Conservation (phyloP, 2,329 filamentous ascomycete genomes). For the Polytolypa hystricis region DNA sequence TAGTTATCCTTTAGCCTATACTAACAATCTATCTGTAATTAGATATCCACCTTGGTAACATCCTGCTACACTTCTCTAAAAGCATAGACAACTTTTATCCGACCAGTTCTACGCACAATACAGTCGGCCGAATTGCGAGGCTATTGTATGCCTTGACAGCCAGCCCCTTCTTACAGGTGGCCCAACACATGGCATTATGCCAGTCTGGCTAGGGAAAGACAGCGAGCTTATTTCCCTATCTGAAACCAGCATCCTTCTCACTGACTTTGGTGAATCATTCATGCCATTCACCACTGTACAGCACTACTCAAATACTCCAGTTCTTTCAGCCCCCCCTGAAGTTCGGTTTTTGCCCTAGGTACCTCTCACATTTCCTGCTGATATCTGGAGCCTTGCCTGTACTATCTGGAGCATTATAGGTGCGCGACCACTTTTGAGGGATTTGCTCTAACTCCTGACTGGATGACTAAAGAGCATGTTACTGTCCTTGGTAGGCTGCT, state of each 20-base stretch:
- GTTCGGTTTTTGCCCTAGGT: not conserved
- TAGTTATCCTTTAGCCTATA: not conserved
- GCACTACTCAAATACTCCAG: not conserved
- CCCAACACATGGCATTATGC: slow-evolving; percentile 7
- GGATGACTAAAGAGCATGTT: slow-evolving; percentile 1
- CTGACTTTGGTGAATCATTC: slow-evolving; percentile 13
- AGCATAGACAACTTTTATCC: slow-evolving; percentile 14
- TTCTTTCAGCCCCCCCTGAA: not conserved
- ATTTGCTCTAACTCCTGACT: not conserved
- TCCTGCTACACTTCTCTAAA: slow-evolving; percentile 15
- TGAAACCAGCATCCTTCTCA: slow-evolving; percentile 10
- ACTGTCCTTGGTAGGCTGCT: slow-evolving; percentile 1
- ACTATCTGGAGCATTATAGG: not conserved
- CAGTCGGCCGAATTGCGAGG: slow-evolving; percentile 12
- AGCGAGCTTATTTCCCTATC: slow-evolving; percentile 5
- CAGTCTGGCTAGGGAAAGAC: slow-evolving; percentile 6
- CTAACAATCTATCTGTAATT: slow-evolving; percentile 2
- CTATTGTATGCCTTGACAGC: slow-evolving; percentile 7
- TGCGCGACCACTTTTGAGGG: not conserved
- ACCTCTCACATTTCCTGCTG: not conserved
- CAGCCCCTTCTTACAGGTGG: slow-evolving; percentile 5
- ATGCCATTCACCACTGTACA: slow-evolving; percentile 4
- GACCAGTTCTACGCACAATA: slow-evolving; percentile 15
- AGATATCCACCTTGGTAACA: slow-evolving; percentile 19
- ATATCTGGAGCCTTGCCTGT: not conserved